These are phyloP conservation scores for Cupressus sempervirens DNA, from an alignment of 75 land plant species.

Conservation along the genomic window DNA sequence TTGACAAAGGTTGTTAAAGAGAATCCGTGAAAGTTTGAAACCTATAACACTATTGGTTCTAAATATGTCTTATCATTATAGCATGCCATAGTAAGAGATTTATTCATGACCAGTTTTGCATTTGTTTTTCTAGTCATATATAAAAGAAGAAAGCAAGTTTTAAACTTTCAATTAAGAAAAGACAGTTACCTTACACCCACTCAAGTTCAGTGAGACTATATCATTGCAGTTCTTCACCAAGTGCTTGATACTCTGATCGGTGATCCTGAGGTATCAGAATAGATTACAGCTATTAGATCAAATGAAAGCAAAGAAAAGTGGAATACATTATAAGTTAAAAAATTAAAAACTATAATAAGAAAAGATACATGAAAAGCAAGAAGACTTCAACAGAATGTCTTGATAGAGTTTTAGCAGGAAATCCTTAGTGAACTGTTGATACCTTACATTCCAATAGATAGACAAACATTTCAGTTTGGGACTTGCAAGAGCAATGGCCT, in stretches of 20 bases:
- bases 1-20: background rate
- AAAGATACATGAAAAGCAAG: background rate
- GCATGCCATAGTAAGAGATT: background rate
- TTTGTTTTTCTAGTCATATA: background rate
- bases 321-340: background rate
- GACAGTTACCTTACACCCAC: slow-evolving; percentile 87
- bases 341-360: background rate
- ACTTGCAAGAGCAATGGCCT: slow-evolving; percentile 45
- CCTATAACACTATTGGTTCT: background rate
- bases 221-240: slow-evolving; percentile 61
- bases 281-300: background rate
- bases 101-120: background rate
- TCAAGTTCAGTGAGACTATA: slow-evolving; percentile 62
- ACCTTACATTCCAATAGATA: slow-evolving; percentile 97
- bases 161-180: background rate
- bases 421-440: background rate
- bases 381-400: background rate
- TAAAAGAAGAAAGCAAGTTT: background rate
- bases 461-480: slow-evolving; percentile 63
- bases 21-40: background rate
- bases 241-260: slow-evolving; percentile 57
- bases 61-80: background rate
- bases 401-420: background rate
- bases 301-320: background rate
- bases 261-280: slow-evolving; percentile 42